These are phyloP conservation scores for Coemansia reversa DNA, from an alignment of 192 early-diverging fungal genomes.

Conservation along the genomic window DNA sequence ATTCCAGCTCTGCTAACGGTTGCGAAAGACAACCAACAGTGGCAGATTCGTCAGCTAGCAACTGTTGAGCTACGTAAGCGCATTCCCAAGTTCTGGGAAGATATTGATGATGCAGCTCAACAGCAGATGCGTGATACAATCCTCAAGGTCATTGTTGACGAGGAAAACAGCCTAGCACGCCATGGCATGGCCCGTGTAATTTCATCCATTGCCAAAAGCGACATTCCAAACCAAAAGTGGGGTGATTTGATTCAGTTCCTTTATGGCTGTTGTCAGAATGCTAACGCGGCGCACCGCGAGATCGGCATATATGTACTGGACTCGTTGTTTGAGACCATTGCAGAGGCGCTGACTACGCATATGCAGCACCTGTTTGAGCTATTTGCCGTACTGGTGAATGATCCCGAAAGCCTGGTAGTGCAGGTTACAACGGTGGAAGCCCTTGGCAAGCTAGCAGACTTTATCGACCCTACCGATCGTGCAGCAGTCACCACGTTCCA, in stretches of 20 bases:
- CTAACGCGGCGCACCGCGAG: constrained; percentile 71
- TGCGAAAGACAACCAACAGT: constrained; percentile 60
- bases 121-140: constrained; percentile 65
- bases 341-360: constrained; percentile 61
- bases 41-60: constrained; percentile 80
- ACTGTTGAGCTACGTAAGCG: constrained; percentile 89
- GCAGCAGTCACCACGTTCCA: constrained; percentile 71
- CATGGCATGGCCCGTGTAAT: constrained; percentile 86
- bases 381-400: constrained; percentile 70
- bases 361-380: constrained; percentile 70
- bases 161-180: constrained; percentile 66
- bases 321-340: constrained; percentile 82
- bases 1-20: constrained; percentile 83
- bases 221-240: constrained; percentile 79
- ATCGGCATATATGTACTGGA: constrained; percentile 85
- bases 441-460: constrained; percentile 79
- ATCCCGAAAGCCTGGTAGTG: constrained; percentile 81
- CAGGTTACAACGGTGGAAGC: constrained; percentile 78
- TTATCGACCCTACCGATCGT: constrained; percentile 69
- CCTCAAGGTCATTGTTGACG: constrained; percentile 70
- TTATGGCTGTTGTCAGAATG: constrained; percentile 75
- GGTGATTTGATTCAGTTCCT: constrained; percentile 74
- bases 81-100: constrained; percentile 73
- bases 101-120: constrained; percentile 58
- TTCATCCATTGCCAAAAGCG: constrained; percentile 80